Base-by-base conservation (phyloP, 345 rosid species). In the Sapria himalayana region DNA sequence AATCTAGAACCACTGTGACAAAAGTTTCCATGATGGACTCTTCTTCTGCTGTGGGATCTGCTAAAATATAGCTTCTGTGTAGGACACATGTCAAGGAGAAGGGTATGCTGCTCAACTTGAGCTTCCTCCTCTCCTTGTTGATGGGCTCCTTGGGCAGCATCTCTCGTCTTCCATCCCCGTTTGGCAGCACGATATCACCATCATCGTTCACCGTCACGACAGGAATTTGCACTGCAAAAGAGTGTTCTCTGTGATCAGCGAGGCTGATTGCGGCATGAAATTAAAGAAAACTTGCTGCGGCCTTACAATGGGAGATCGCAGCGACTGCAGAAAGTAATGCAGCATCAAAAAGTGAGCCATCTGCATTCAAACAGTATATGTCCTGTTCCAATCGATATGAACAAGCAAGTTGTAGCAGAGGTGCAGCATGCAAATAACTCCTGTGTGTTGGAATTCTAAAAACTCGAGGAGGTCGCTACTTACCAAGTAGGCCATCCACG, bases 401-500 rank as follows among this genome's bases (percentile, higher is more conserved):
- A n/a, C n/a, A n/a, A n/a, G n/a, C n/a, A n/a, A n/a, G n/a, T n/a
- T n/a, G n/a, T n/a, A n/a, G n/a, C n/a, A n/a, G n/a, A n/a, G n/a
- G n/a, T n/a, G n/a, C n/a, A n/a, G n/a, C n/a, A n/a, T n/a, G n/a
- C n/a, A n/a, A n/a, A n/a, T n/a, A n/a, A n/a, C n/a, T n/a, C n/a
- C n/a, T n/a, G n/a, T n/a, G n/a, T n/a, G n/a, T n/a, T n/a, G n/a
- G n/a, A n/a, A n/a, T n/a, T n/a, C n/a, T n/a, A n/a, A n/a, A n/a
- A n/a, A n/a, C n/a, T n/a, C n/a, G n/a, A n/a, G n/a, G n/a, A n/a
- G 33, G 37, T 22, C 16, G 10, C 3, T 21, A 46, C 69, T 56
- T 41, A 82, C 94, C 80, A 89, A 57, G 66, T 82, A 86, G 1
- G 60, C 82, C 91, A 86, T 70, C 97, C 85, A 86, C 47, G 98